phyloP scores from a whole-genome alignment of 352 stramenopile species.

The Phytophthora chlamydospora region DNA sequence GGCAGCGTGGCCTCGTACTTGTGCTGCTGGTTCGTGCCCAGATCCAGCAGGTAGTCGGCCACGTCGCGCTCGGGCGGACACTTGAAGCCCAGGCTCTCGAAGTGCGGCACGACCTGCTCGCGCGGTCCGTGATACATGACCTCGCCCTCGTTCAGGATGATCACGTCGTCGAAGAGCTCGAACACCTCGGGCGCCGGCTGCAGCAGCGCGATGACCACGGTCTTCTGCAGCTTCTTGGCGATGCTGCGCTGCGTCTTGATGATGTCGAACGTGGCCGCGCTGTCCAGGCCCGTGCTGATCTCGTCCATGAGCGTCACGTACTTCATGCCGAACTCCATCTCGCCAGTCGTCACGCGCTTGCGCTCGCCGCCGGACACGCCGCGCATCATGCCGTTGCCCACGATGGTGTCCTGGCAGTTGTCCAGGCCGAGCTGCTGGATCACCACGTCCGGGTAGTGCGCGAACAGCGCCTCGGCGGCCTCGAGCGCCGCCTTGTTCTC shows the following conservation, averaged over 20 bases:
- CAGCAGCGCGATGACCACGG: constrained; percentile 77
- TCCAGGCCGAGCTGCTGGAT: constrained; percentile 30
- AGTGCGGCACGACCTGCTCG: constrained; percentile 62
- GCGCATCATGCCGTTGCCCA: constrained; percentile 65
- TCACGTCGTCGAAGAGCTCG: constrained; percentile 54
- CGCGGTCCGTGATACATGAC: constrained; percentile 47
- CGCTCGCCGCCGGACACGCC: constrained; percentile 65
- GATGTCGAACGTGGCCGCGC: constrained; percentile 61
- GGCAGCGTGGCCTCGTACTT: constrained; percentile 35
- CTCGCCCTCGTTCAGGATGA: constrained; percentile 54
- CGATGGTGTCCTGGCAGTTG: constrained; percentile 55
- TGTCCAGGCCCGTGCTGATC: constrained; percentile 72
- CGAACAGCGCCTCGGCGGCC: constrained; percentile 26
- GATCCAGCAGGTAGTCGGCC: constrained; percentile 53
- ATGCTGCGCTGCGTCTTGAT: constrained; percentile 51
- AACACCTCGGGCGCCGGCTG: constrained; percentile 77
- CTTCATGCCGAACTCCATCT: constrained; percentile 91
- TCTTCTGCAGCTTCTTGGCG: constrained; percentile 52
- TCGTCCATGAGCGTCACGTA: constrained; percentile 82
- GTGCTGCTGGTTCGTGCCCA: constrained; percentile 50
- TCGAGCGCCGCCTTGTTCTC: constrained; percentile 35
- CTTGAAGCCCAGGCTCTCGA: constrained; percentile 29
- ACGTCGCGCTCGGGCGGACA: constrained; percentile 47
- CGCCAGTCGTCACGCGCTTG: constrained; percentile 75
- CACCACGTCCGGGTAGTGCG: constrained; percentile 32